Base-by-base conservation (phyloP, 805 yeast species). In the Limtongia smithiae region DNA sequence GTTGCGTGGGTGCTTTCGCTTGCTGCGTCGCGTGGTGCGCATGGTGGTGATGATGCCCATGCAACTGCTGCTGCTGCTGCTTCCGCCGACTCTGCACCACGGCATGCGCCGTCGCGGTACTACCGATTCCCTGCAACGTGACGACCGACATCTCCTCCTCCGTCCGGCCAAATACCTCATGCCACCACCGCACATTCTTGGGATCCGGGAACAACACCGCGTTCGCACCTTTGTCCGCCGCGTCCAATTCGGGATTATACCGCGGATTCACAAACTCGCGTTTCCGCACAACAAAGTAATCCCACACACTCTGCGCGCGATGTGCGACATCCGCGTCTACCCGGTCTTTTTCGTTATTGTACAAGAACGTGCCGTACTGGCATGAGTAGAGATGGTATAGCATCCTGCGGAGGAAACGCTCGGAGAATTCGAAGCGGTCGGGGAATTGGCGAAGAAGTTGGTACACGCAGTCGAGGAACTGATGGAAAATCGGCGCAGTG, bases 401-500 rank as follows among this genome's bases (percentile, higher is more conserved):
- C 48, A 93, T 70, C 43, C 97, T 70, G 57, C 96, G 77, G 55
- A 93, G 65, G 60, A 93, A 88, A 44, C 96, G 69, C 65, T 90
- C 96, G 62, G 90, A 89, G 68, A 82, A 90, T 67, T 91, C 96
- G 66, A 93, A 93, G 39, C 72, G 68, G 0, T 69, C 61, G 0
- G 96, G 95, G 58, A 78, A 74, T 62, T 88, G 95, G 6, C 80
- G 66, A 44, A 77, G 65, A 17, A 91, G 63, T 63, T 93, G 98
- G 65, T 83, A 89, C 1, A 88, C 84, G 56, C 93, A 82, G 62
- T 93, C 98, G 39, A 93, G 67, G 67, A 90, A 93, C 63, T 93
- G 98, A 60, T 89, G 97, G 68, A 93, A 91, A 1, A 90, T 79
- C 0, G 98, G 98, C 11, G 96, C 85, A n/a, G 82, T 79, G 46